Percentiles rank a stretch among this genome's conserved stretches.
Evolutionary conservation across 352 stramenopile species (phyloP).

Genomic region (Globisporangium camurandrum): DNA sequence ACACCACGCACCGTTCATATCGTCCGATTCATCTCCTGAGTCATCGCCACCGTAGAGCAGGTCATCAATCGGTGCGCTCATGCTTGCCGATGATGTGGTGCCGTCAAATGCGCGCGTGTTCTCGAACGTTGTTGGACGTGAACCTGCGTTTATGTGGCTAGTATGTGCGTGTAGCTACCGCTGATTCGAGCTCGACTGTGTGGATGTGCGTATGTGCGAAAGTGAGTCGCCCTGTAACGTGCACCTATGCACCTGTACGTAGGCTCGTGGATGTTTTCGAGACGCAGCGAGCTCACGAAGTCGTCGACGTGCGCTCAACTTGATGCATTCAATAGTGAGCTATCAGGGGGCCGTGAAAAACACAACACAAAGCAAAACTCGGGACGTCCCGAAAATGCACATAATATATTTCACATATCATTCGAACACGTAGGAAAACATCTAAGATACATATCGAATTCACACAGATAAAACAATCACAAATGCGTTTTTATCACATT

Average conservation of each 20-base stretch:
- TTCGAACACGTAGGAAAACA: too few relatives aligned
- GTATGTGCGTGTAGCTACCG: not conserved
- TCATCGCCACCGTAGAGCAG: conserved; percentile 77
- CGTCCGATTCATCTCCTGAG: conserved; percentile 72
- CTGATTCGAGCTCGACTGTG: not conserved
- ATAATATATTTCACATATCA: too few relatives aligned
- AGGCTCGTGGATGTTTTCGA: not conserved
- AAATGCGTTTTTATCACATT: too few relatives aligned
- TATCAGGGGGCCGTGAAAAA: not conserved
- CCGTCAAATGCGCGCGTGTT: not conserved
- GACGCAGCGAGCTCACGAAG: not conserved
- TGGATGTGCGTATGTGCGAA: not conserved
- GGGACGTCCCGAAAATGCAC: too few relatives aligned
- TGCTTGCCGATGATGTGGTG: conserved; percentile 12
- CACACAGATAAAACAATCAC: too few relatives aligned
- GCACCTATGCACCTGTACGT: not conserved
- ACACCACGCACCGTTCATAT: conserved; percentile 47
- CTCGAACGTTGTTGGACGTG: not conserved
- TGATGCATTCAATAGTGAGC: conserved; percentile 13
- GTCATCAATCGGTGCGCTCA: conserved; percentile 83
- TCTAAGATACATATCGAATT: too few relatives aligned
- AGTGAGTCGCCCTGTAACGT: not conserved
- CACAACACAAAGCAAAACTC: not conserved
- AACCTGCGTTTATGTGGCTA: not conserved
- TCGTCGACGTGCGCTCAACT: not conserved